Conservation (phyloP, 768 basidiomycete genomes). For the Lactarius akahatsu region DNA sequence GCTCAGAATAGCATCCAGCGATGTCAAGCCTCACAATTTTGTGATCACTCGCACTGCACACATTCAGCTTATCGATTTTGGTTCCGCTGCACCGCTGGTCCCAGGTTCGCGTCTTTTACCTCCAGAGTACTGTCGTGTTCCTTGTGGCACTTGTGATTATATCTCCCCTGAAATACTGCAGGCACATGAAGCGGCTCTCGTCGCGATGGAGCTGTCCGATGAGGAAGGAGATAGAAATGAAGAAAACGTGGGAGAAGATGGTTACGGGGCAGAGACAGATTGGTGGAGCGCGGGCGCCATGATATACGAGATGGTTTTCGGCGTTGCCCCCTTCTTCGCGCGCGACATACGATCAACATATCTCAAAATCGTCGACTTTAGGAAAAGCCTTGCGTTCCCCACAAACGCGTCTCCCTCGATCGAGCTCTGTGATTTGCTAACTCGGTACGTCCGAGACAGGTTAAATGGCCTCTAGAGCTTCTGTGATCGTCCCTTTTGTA, state of each 20-base stretch:
- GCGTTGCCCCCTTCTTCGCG: conserved; percentile 90
- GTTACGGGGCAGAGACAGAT: conserved; percentile 87
- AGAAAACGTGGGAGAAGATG: conserved; percentile 35
- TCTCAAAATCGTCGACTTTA: conserved; percentile 63
- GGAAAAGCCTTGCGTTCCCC: conserved; percentile 65
- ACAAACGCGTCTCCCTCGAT: conserved; percentile 45
- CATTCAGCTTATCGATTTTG: conserved; percentile 91
- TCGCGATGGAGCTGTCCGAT: conserved; percentile 72
- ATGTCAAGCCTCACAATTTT: conserved; percentile 96
- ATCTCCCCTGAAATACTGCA: conserved; percentile 91
- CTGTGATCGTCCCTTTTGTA: conserved; percentile 34
- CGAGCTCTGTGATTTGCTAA: conserved; percentile 53
- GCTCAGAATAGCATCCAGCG: conserved; percentile 45
- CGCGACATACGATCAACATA: conserved; percentile 83
- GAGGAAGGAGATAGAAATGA: conserved; percentile 39
- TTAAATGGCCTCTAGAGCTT: background rate
- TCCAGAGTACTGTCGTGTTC: conserved; percentile 67
- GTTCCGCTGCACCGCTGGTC: conserved; percentile 79
- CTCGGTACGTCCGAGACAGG: conserved; percentile 42
- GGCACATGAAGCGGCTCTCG: conserved; percentile 78
- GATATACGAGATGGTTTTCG: conserved; percentile 85
- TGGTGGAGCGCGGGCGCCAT: conserved; percentile 97
- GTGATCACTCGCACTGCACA: conserved; percentile 68
- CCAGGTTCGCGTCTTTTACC: conserved; percentile 61
- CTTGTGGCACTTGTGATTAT: conserved; percentile 93